These are phyloP conservation scores for Plenodomus lindquistii DNA, from an alignment of 2,329 filamentous ascomycete species.

Conservation along the genomic window DNA sequence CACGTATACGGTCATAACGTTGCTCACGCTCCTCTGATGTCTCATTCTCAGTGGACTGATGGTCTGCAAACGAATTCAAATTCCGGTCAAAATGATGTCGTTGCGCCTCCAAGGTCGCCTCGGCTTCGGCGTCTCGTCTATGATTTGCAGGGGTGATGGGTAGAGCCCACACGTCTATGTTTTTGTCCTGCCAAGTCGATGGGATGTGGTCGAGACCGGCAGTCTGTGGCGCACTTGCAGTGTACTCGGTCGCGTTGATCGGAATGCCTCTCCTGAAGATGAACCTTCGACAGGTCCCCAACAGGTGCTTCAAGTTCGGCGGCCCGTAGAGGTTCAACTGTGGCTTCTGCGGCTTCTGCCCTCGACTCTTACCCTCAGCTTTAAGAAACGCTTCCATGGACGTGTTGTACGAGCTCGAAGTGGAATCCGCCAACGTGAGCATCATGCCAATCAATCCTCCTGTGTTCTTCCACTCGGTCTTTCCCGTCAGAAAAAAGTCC, in stretches of 20 bases:
- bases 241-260: conserved; percentile 70
- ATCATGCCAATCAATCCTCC: conserved; percentile 86
- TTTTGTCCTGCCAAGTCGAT: conserved; percentile 75
- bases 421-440: conserved; percentile 76
- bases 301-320: conserved; percentile 75
- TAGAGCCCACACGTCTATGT: conserved; percentile 84
- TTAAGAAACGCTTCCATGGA: conserved; percentile 44
- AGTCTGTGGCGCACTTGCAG: conserved; percentile 25
- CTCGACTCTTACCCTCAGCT: conserved; percentile 19
- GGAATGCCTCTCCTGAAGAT: conserved; percentile 84
- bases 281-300: conserved; percentile 84
- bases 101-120: conserved; percentile 26
- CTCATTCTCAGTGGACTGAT: conserved; percentile 32
- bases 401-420: conserved; percentile 53
- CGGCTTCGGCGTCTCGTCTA: conserved; percentile 9
- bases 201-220: conserved; percentile 40
- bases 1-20: conserved; percentile 57
- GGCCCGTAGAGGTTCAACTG: conserved; percentile 70
- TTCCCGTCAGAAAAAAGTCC: conserved; percentile 82
- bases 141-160: conserved; percentile 53
- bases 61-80: conserved; percentile 38
- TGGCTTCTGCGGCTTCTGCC: conserved; percentile 23
- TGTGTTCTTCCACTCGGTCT: conserved; percentile 71
- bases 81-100: conserved; percentile 25
- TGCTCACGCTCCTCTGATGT: conserved; percentile 41